Conservation (phyloP, 1,139 yeast species). For the Lodderomyces pseudojiufengensis region DNA sequence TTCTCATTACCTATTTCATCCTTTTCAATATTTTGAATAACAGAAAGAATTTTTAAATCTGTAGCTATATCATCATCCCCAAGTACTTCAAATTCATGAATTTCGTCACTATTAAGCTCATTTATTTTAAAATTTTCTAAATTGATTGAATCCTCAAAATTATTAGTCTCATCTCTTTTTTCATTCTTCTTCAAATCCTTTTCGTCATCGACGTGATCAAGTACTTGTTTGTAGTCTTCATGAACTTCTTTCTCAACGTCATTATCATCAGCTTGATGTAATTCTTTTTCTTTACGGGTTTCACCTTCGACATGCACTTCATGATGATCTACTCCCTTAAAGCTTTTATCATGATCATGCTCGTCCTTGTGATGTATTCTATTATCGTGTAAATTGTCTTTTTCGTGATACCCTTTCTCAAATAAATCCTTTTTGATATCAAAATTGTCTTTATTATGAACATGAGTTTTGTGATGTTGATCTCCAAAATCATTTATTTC, state of each 20-base stretch:
- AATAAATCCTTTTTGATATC: slow-evolving; percentile 3
- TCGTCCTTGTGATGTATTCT: slow-evolving; percentile 3
- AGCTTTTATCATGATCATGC: slow-evolving; percentile 1
- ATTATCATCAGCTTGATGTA: slow-evolving; percentile 1
- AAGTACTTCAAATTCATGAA: not conserved
- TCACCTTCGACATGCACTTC: slow-evolving; percentile 3
- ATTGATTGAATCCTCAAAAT: too few relatives aligned
- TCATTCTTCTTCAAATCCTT: slow-evolving; percentile 1
- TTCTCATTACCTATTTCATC: slow-evolving; percentile 1
- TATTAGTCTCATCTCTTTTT: slow-evolving; percentile 3
- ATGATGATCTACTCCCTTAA: slow-evolving; percentile 3
- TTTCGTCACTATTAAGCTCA: not conserved
- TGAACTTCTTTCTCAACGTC: slow-evolving; percentile 2
- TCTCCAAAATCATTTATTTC: slow-evolving; percentile 1
- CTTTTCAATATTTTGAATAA: not conserved
- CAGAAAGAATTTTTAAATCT: not conserved
- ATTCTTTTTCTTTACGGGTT: slow-evolving; percentile 1
- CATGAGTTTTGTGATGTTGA: slow-evolving; percentile 1
- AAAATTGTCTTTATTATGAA: slow-evolving; percentile 3
- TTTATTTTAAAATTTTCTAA: not conserved
- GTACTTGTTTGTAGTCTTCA: slow-evolving; percentile 1
- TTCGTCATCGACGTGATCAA: slow-evolving; percentile 1
- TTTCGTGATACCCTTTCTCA: slow-evolving; percentile 4
- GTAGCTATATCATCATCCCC: not conserved
- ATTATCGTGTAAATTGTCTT: not conserved